Percentiles rank a stretch among this genome's conserved stretches.
These are phyloP conservation scores for Handroanthus guayacan DNA, from an alignment of 257 asterid species.

Conservation along the genomic window DNA sequence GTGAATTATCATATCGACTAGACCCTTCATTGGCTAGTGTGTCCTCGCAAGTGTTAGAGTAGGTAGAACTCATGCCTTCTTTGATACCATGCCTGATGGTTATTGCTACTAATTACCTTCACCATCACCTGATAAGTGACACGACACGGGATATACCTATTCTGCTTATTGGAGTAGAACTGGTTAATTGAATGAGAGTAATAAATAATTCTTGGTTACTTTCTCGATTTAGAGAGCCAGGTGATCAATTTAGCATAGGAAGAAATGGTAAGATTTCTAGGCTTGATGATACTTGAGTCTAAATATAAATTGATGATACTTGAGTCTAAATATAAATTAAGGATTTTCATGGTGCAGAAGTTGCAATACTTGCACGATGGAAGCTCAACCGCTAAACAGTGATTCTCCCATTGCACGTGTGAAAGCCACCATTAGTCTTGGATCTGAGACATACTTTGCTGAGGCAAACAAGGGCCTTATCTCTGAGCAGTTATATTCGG, in stretches of 20 bases:
- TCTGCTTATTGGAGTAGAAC: background rate
- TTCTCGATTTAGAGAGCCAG: background rate
- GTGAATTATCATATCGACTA: background rate
- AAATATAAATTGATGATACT: no score
- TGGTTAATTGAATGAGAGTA: background rate
- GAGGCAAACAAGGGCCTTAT: conserved; percentile 61
- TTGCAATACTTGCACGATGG: conserved; percentile 42
- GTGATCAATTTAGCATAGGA: background rate
- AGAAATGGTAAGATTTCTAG: background rate
- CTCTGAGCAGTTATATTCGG: conserved; percentile 73
- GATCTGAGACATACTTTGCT: conserved; percentile 71
- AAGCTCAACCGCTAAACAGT: conserved; percentile 42
- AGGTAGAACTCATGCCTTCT: background rate
- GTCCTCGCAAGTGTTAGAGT: background rate
- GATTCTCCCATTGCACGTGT: conserved; percentile 45
- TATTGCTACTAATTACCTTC: background rate
- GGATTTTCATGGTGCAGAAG: conserved; percentile 35
- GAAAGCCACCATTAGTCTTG: conserved; percentile 76
- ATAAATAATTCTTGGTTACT: background rate
- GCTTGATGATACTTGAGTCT: background rate
- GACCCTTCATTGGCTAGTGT: background rate
- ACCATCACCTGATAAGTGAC: background rate
- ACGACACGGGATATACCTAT: background rate
- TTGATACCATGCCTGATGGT: background rate
- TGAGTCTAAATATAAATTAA: background rate